phyloP scores from a whole-genome alignment of 139 green algal genomes.

The Micractinium conductrix region DNA sequence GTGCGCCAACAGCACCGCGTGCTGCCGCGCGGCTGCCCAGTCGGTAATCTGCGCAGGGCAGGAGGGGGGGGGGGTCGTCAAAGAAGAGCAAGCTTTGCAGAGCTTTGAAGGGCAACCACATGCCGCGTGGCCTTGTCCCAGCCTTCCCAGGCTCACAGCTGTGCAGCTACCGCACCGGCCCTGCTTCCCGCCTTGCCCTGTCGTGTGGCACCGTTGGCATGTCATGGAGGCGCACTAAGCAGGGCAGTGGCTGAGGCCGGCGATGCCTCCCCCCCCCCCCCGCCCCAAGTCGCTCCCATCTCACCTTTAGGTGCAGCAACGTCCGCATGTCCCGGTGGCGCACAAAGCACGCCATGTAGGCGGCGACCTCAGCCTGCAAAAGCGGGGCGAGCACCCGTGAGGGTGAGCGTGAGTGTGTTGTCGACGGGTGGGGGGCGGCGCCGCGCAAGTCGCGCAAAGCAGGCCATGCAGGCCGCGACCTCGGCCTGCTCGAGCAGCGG shows the following conservation, averaged over 20 bases:
- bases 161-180: not conserved
- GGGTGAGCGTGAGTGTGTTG: not conserved
- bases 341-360: conserved; percentile 4
- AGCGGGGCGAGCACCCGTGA: too few species aligned
- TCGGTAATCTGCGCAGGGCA: not conserved
- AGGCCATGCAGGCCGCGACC: too few species aligned
- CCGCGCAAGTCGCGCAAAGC: not conserved
- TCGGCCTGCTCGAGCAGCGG: too few species aligned
- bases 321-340: not conserved
- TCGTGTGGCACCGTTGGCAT: too few species aligned
- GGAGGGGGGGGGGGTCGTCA: not conserved
- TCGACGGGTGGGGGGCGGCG: not conserved
- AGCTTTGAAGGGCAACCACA: not conserved
- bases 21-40: not conserved
- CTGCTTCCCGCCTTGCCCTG: not conserved
- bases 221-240: not conserved
- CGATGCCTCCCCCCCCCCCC: not conserved
- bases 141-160: not conserved
- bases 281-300: not conserved
- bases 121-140: not conserved
- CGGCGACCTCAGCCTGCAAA: not conserved
- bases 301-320: not conserved
- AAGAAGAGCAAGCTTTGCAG: not conserved
- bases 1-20: not conserved
- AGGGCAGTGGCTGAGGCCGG: not conserved